phyloP scores from a whole-genome alignment of 768 basidiomycete species.

The Steccherinum ochraceum region DNA sequence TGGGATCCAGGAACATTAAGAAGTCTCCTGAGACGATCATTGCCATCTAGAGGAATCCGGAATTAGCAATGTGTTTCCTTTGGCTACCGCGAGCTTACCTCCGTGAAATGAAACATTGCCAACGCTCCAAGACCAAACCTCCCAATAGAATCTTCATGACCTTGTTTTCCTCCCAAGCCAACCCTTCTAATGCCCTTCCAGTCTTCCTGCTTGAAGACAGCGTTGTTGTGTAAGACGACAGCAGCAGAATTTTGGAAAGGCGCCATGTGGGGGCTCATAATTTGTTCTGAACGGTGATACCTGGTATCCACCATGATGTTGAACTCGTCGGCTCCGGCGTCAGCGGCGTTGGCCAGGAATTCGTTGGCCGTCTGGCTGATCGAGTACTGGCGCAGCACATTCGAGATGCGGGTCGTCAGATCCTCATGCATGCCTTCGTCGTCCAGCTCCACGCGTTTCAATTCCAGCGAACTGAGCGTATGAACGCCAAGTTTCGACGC shows the following conservation, averaged over 20 bases:
- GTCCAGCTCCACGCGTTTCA: conserved; percentile 18
- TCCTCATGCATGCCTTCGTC: conserved; percentile 38
- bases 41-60: conserved; percentile 19
- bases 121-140: conserved; percentile 47
- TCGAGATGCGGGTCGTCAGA: conserved; percentile 35
- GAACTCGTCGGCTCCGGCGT: conserved; percentile 41
- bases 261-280: conserved; percentile 31
- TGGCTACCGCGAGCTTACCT: conserved; percentile 25
- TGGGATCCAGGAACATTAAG: conserved; percentile 40
- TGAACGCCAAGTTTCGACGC: conserved; percentile 13
- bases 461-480: conserved; percentile 13
- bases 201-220: conserved; percentile 33
- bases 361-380: conserved; percentile 39
- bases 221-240: conserved; percentile 40
- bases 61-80: conserved; percentile 15
- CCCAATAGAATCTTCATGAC: conserved; percentile 34
- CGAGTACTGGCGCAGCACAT: conserved; percentile 35
- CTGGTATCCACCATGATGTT: conserved; percentile 32
- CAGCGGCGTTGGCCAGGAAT: conserved; percentile 48
- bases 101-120: conserved; percentile 46
- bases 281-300: background rate
- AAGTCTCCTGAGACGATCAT: conserved; percentile 26
- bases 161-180: conserved; percentile 39
- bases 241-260: conserved; percentile 30
- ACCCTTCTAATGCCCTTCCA: conserved; percentile 40